Conservation (phyloP, 1,284 basidiomycete species). For the Apiotrichum akiyoshidainum region DNA sequence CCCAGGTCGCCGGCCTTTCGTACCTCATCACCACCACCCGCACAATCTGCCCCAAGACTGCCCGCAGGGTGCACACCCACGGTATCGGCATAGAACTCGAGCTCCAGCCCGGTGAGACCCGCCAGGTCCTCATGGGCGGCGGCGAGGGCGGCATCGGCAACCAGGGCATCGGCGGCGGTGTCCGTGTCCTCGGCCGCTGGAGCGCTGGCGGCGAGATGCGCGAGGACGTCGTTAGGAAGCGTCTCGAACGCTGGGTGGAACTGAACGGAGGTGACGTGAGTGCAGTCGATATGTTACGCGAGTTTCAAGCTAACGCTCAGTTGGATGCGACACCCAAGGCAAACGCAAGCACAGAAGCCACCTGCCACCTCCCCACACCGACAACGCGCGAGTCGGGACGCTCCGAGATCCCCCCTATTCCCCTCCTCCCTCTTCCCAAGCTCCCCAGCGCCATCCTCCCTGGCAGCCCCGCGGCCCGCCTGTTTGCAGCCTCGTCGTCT, state of each 20-base stretch:
- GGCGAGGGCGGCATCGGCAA: slow-evolving; percentile 38
- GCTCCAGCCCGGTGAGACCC: slow-evolving; percentile 44
- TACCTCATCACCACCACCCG: slow-evolving; percentile 49
- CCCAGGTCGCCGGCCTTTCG: slow-evolving; percentile 24
- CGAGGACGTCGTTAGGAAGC: slow-evolving; percentile 35
- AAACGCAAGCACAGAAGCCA: not conserved
- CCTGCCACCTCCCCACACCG: slow-evolving; percentile 38
- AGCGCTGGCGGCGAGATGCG: slow-evolving; percentile 41
- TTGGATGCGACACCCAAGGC: not conserved
- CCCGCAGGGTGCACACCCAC: slow-evolving; percentile 43
- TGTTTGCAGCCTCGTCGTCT: slow-evolving; percentile 26
- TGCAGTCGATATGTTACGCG: not conserved
- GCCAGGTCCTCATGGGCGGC: slow-evolving; percentile 36
- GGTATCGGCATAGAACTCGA: slow-evolving; percentile 48
- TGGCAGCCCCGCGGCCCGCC: slow-evolving; percentile 28
- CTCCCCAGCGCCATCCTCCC: slow-evolving; percentile 28
- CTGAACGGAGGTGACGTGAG: slow-evolving; percentile 37
- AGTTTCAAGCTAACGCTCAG: not conserved
- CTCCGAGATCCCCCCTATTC: slow-evolving; percentile 45
- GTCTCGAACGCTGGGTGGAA: slow-evolving; percentile 47
- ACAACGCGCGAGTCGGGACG: slow-evolving; percentile 28
- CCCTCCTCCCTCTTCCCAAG: slow-evolving; percentile 40
- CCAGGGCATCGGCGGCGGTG: slow-evolving; percentile 43
- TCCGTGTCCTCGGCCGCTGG: slow-evolving; percentile 49
- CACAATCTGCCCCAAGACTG: slow-evolving; percentile 39